Evolutionary conservation across 208 protist species (phyloP).

Genomic region (Phytomonas francai): DNA sequence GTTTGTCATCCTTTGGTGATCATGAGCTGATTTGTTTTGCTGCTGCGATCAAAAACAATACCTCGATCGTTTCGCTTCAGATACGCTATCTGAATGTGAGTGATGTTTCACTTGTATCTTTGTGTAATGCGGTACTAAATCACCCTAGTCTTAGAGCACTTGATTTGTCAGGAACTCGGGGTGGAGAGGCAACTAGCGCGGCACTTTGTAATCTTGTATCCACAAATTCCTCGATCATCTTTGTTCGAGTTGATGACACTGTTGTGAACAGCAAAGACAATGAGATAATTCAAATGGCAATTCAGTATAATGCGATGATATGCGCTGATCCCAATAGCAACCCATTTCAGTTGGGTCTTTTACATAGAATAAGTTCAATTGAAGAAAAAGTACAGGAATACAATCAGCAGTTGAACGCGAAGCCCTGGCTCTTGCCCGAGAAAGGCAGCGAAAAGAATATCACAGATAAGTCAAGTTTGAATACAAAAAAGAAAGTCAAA

Average conservation of each 20-base stretch:
- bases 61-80: constrained; percentile 72
- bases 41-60: constrained; percentile 71
- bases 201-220: constrained; percentile 63
- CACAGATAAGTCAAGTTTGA: background rate
- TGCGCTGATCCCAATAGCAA: constrained; percentile 72
- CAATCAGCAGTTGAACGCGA: constrained; percentile 42
- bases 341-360: constrained; percentile 66
- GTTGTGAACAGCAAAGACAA: constrained; percentile 38
- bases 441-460: background rate
- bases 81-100: constrained; percentile 73
- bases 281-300: constrained; percentile 51
- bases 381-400: constrained; percentile 65
- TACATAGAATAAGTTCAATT: constrained; percentile 63
- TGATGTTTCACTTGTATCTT: constrained; percentile 63
- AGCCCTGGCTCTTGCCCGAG: constrained; percentile 44
- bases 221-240: constrained; percentile 70
- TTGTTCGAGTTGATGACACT: constrained; percentile 59
- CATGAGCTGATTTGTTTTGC: constrained; percentile 69
- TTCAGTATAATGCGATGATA: constrained; percentile 51
- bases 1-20: constrained; percentile 49
- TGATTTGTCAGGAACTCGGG: constrained; percentile 65
- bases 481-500: background rate
- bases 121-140: constrained; percentile 48
- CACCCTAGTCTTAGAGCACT: constrained; percentile 56
- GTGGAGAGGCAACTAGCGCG: constrained; percentile 42